Percentiles rank a stretch among this genome's conserved stretches.
phyloP scores from a whole-genome alignment of 2,329 filamentous ascomycete species.

The Pseudogymnoascus sp. region DNA sequence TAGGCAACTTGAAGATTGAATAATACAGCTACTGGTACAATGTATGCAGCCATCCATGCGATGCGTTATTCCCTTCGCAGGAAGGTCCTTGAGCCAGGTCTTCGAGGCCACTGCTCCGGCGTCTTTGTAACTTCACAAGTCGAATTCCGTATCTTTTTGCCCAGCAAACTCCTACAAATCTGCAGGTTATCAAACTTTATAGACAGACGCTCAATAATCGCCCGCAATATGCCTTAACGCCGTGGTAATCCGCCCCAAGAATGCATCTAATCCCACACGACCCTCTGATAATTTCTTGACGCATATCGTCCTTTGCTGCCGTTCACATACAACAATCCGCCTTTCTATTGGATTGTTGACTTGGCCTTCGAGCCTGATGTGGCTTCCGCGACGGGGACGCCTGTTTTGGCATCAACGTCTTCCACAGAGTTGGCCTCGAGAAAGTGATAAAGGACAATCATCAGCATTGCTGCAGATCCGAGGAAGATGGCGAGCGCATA shows the following conservation, averaged over 20 bases:
- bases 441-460: slow-evolving; percentile 94
- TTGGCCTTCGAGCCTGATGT: slow-evolving; percentile 16
- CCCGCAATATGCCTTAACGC: neutral
- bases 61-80: neutral
- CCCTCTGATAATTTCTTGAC: neutral
- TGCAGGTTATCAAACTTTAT: neutral
- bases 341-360: slow-evolving; percentile 1
- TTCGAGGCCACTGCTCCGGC: neutral
- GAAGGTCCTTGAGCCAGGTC: neutral
- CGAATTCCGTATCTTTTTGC: neutral
- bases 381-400: slow-evolving; percentile 10
- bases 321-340: neutral
- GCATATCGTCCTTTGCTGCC: neutral
- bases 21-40: slow-evolving; percentile 6
- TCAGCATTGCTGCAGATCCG: slow-evolving; percentile 77
- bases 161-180: neutral
- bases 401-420: slow-evolving; percentile 24
- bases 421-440: slow-evolving; percentile 84
- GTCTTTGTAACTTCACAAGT: neutral
- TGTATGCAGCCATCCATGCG: neutral
- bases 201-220: neutral
- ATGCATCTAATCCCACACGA: neutral
- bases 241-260: neutral
- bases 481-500: slow-evolving; percentile 91
- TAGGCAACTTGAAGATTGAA: neutral